Base-by-base conservation (phyloP, 2,329 filamentous ascomycete genomes). In the Clarireedia sp. region DNA sequence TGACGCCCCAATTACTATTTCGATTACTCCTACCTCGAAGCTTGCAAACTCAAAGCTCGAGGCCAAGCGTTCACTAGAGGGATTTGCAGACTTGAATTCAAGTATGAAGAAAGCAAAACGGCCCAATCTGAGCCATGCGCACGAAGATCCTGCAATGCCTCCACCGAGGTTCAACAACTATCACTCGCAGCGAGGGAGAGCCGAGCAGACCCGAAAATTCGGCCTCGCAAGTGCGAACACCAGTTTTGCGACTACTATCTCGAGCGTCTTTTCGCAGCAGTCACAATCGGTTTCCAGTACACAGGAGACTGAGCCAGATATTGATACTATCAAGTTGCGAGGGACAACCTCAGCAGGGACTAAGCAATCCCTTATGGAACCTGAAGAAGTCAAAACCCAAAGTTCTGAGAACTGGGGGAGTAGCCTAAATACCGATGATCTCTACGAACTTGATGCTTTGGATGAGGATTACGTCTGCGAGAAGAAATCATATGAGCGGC, bases 201-300 rank as follows among this genome's bases (percentile, higher is more conserved):
- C 8, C 23, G 17, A 33, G 23, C 23, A 33, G 23, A 24, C 17
- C 10, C 51, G 44, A 17, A 19, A 8, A 8, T 12, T 49, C 16
- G 50, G 21, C 14, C 37, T 24, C 19, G 17, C 26, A 19, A 58
- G 51, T 19, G 49, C 41, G 1, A 51, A 58, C 24, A 59, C 57
- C 7, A 63, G 61, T 47, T 66, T 67, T 46, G 53, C 55, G 2
- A 64, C 63, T 1, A 41, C 51, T 41, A 37, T 54, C 2, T 61
- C 62, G 1, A 43, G 46, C 23, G 37, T 56, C 2, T 65, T 65
- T 33, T 64, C 63, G 8, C 43, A 55, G 47, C 10, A 19, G 9
- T 36, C 14, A n/a, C 40, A 4, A 16, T 43, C 23, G 17, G n/a
- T 36, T 37, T 19, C 33, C 9, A 51, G 40, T 38, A 60, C 56